Percentiles rank a stretch among this genome's conserved stretches.
These are phyloP conservation scores for Umbellularia californica DNA, from an alignment of 164 flowering plant species.

Conservation along the genomic window DNA sequence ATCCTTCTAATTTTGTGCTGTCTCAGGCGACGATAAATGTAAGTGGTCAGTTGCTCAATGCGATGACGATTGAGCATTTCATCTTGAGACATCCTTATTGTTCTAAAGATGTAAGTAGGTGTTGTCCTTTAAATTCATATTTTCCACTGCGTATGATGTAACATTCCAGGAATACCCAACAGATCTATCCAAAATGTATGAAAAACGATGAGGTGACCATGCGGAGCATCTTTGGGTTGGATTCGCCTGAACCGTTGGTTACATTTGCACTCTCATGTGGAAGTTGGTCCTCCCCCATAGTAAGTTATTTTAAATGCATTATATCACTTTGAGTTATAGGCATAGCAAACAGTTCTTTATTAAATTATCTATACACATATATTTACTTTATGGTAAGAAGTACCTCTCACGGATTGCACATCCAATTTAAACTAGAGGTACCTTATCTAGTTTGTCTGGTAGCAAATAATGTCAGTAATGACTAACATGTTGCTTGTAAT, in stretches of 20 bases:
- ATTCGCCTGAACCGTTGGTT: slow-evolving; percentile 85
- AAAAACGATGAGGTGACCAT: slow-evolving; percentile 57
- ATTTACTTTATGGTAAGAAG: no score
- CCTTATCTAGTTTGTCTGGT: no score
- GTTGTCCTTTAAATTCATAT: background rate
- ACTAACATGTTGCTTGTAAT: no score
- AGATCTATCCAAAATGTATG: slow-evolving; percentile 54
- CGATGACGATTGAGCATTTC: slow-evolving; percentile 86
- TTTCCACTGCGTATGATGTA: background rate
- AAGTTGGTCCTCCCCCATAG: slow-evolving; percentile 95
- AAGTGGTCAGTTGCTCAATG: slow-evolving; percentile 68
- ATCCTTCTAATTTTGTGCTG: background rate
- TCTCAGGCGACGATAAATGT: slow-evolving; percentile 74
- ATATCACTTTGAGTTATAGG: no score
- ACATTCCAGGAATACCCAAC: slow-evolving; percentile 8
- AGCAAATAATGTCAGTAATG: no score
- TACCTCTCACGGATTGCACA: no score
- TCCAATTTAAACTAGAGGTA: no score
- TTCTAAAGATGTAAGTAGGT: slow-evolving; percentile 69
- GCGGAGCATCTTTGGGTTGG: slow-evolving; percentile 61
- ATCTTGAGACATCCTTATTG: slow-evolving; percentile 81
- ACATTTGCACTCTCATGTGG: slow-evolving; percentile 97
- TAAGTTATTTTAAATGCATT: slow-evolving; percentile 35
- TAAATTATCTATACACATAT: no score
- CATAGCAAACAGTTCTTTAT: no score